Conservation (phyloP, 2,329 filamentous ascomycete species). For the Basipetospora chlamydospora region DNA sequence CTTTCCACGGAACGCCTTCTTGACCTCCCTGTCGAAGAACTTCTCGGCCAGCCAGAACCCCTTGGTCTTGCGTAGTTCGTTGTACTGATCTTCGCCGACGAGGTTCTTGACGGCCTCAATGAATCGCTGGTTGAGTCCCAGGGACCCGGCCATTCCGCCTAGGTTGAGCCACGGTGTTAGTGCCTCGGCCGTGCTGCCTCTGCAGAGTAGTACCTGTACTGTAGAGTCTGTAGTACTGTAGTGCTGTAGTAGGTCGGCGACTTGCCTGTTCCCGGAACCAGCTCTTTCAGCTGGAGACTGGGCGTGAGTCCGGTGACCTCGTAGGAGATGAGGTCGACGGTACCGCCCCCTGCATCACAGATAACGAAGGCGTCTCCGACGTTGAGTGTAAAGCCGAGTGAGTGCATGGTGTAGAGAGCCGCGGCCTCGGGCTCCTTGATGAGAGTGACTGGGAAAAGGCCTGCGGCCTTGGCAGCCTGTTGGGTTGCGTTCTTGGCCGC, state of each 20-base stretch:
- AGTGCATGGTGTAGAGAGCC: conserved; percentile 8
- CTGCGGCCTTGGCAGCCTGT: conserved; percentile 21
- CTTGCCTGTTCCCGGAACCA: conserved; percentile 13
- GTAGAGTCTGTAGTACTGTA: no score
- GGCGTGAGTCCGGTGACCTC: conserved; percentile 12
- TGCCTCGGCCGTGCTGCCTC: no score
- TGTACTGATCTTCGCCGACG: conserved; percentile 9
- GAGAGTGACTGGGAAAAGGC: conserved; percentile 19
- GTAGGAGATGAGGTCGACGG: conserved; percentile 19
- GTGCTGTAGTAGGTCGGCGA: no score
- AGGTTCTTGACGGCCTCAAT: conserved; percentile 8
- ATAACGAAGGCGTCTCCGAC: conserved; percentile 10
- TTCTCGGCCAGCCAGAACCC: conserved; percentile 7
- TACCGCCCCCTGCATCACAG: conserved; percentile 15
- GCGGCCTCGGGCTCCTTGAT: conserved; percentile 13
- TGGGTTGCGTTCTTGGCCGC: conserved; percentile 13
- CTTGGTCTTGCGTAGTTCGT: conserved; percentile 4
- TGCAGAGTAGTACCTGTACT: no score
- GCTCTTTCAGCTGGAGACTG: conserved; percentile 10
- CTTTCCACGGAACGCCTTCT: conserved; percentile 9
- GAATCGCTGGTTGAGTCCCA: conserved; percentile 12
- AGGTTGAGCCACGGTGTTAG: neutral
- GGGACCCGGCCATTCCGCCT: conserved; percentile 13
- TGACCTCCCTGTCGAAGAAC: conserved; percentile 11
- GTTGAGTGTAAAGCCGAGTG: conserved; percentile 4